These are phyloP conservation scores for Tuber borchii DNA, from an alignment of 495 filamentous ascomycete genomes.

Conservation along the genomic window DNA sequence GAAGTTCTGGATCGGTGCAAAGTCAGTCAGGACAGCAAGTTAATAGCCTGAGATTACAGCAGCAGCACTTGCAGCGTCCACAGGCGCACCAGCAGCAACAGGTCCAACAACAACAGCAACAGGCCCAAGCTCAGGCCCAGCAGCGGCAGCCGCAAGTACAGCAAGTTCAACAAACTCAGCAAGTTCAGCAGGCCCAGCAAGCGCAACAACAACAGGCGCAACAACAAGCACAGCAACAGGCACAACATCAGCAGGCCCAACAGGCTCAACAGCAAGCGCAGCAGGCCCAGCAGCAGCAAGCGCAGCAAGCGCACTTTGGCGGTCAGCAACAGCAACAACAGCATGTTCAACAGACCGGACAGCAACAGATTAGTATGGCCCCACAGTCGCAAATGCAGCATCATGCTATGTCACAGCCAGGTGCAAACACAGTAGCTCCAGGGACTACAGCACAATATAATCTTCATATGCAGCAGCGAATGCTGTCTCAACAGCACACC, in stretches of 20 bases:
- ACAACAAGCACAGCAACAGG: conserved; percentile 44
- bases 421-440: conserved; percentile 16
- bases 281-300: conserved; percentile 44
- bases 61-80: conserved; percentile 38
- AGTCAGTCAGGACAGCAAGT: conserved; percentile 50
- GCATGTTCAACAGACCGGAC: conserved; percentile 26
- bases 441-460: conserved; percentile 17
- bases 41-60: conserved; percentile 24
- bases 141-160: conserved; percentile 32
- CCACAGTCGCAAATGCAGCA: conserved; percentile 32
- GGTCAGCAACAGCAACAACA: conserved; percentile 24
- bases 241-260: conserved; percentile 40
- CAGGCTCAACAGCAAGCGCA: conserved; percentile 41
- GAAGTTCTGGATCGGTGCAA: conserved; percentile 44
- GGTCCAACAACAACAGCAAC: conserved; percentile 17
- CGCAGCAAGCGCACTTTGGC: conserved; percentile 18
- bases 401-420: conserved; percentile 32
- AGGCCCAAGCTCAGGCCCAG: conserved; percentile 24
- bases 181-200: conserved; percentile 39
- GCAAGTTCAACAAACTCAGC: conserved; percentile 40
- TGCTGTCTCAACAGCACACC: conserved; percentile 26
- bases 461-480: conserved; percentile 27
- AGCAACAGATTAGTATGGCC: conserved; percentile 22
- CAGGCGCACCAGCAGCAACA: conserved; percentile 24
- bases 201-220: conserved; percentile 44